Conservation (phyloP, 2,329 filamentous ascomycete species). For the Microsporum ferrugineum region DNA sequence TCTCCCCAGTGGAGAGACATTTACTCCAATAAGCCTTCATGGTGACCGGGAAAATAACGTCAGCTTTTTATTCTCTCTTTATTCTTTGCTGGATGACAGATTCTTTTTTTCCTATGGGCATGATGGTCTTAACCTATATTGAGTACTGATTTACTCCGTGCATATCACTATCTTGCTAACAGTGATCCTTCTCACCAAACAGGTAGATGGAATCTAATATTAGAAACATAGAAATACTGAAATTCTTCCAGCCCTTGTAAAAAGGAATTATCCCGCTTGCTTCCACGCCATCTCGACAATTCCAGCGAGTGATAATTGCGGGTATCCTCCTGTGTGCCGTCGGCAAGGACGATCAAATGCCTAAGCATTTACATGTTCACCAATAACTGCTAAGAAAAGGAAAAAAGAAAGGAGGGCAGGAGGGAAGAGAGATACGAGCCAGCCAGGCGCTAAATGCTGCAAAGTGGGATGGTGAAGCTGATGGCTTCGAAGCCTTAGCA, state of each 20-base stretch:
- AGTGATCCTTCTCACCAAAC: background rate
- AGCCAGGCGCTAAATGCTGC: background rate
- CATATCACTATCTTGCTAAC: background rate
- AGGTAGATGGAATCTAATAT: background rate
- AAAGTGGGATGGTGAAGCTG: background rate
- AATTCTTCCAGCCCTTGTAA: background rate
- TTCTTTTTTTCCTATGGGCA: too few relatives aligned
- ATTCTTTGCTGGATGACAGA: too few relatives aligned
- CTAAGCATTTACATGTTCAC: background rate
- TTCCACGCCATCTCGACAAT: background rate
- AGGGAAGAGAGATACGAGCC: background rate
- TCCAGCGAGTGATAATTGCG: background rate
- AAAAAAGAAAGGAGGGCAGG: background rate
- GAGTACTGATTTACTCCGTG: background rate
- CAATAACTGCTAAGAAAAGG: background rate
- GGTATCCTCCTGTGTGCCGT: background rate
- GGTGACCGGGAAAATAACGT: too few relatives aligned
- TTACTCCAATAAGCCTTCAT: too few relatives aligned
- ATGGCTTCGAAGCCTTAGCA: background rate
- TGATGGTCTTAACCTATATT: too few relatives aligned
- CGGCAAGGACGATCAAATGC: background rate
- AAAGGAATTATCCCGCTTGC: background rate
- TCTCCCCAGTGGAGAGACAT: too few relatives aligned
- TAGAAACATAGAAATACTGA: background rate
- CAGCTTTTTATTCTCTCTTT: too few relatives aligned